Percentiles rank a stretch among this genome's conserved stretches.
Conservation (phyloP, 2,329 filamentous ascomycete genomes). For the Cryphonectria parasitica region DNA sequence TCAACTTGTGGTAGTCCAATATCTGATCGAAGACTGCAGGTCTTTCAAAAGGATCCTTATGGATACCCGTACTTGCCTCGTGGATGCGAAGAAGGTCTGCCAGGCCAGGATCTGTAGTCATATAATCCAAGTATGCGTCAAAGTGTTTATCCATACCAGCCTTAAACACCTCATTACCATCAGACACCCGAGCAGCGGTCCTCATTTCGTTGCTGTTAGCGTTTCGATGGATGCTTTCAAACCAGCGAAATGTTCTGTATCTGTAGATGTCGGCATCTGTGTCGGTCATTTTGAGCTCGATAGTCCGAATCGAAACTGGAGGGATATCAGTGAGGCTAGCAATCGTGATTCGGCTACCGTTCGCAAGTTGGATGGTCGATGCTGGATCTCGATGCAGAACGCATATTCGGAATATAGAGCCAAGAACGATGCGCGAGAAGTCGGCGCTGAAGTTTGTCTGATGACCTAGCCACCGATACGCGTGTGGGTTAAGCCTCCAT, state of each 20-base stretch:
- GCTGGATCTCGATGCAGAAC: conserved; percentile 2
- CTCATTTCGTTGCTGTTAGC: accelerated
- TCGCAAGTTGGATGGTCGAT: not conserved
- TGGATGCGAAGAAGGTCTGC: not conserved
- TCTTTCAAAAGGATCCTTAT: not conserved
- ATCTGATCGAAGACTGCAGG: not conserved
- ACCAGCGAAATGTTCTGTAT: not conserved
- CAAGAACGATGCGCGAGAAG: conserved; percentile 6
- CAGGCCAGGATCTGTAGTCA: not conserved
- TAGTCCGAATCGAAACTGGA: not conserved
- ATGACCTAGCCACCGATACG: conserved; percentile 15
- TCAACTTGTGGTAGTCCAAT: not conserved
- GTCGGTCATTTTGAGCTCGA: not conserved
- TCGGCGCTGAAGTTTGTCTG: not conserved
- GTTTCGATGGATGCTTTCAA: not conserved
- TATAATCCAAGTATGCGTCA: not conserved
- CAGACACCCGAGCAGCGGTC: conserved; percentile 1
- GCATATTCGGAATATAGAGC: conserved; percentile 3
- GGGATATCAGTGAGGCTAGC: not conserved
- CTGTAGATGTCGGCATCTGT: not conserved
- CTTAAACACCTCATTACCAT: not conserved
- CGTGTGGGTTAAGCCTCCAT: conserved; percentile 17
- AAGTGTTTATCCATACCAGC: conserved; percentile 1
- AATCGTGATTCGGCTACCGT: not conserved
- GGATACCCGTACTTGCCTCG: accelerated